Conservation (phyloP, 2,329 filamentous ascomycete genomes). For the Ophiosphaerella narmari region DNA sequence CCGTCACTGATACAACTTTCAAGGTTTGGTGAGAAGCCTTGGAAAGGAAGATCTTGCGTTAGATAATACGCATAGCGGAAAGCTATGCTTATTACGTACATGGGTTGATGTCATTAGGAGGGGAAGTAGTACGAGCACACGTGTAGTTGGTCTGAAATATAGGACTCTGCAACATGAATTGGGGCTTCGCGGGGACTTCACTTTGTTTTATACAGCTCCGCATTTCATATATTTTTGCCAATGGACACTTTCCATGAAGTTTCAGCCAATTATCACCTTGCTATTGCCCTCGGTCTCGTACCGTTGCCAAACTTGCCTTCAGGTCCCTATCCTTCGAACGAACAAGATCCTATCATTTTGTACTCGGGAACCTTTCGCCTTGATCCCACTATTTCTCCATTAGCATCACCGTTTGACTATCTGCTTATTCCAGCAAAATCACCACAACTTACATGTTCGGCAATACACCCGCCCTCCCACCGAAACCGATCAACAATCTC, state of each 20-base stretch:
- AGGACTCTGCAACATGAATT: too few relatives aligned
- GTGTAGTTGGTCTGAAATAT: too few relatives aligned
- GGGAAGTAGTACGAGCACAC: too few relatives aligned
- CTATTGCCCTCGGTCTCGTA: not conserved
- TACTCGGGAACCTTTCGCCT: slow-evolving; percentile 23
- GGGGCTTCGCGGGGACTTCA: too few relatives aligned
- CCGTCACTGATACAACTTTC: not conserved
- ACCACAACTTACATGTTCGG: slow-evolving; percentile 34
- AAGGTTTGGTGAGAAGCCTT: not conserved
- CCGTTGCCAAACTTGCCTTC: not conserved
- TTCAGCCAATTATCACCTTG: too few relatives aligned
- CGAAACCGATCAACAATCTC: slow-evolving; percentile 35
- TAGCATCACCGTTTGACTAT: not conserved
- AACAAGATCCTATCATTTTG: not conserved
- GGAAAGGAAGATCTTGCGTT: too few relatives aligned
- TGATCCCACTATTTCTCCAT: slow-evolving; percentile 28
- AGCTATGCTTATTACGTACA: too few relatives aligned
- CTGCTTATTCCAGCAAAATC: not conserved
- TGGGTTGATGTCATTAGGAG: too few relatives aligned
- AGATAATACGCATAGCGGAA: too few relatives aligned
- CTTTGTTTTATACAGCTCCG: too few relatives aligned
- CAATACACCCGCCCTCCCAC: slow-evolving; percentile 40
- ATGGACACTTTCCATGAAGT: too few relatives aligned
- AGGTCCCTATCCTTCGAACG: not conserved
- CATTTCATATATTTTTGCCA: too few relatives aligned